Conservation (phyloP, 2,329 filamentous ascomycete species). For the Penicillium sp. region DNA sequence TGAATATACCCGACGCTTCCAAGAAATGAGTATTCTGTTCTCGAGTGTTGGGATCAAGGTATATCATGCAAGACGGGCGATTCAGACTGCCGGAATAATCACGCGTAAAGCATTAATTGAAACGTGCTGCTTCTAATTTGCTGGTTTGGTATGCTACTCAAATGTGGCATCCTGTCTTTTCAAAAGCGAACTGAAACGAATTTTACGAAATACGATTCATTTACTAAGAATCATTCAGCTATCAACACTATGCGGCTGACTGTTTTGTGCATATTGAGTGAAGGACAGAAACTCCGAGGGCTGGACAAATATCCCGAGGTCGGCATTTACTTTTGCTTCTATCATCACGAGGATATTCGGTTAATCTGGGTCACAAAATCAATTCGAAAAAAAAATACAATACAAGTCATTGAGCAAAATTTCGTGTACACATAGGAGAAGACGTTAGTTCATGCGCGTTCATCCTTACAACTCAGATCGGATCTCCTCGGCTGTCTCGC, state of each 20-base stretch:
- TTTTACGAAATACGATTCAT: not conserved
- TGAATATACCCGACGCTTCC: not conserved
- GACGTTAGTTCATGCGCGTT: constrained; percentile 3
- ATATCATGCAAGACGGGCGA: not conserved
- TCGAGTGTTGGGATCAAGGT: not conserved
- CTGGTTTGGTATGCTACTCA: no score
- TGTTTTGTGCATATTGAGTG: no score
- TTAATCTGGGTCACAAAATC: not conserved
- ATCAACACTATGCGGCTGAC: no score
- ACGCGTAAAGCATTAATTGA: no score
- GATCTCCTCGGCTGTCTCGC: constrained; percentile 55
- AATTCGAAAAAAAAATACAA: not conserved
- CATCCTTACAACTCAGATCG: constrained; percentile 37
- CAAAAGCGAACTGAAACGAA: not conserved
- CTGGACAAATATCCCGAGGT: not conserved
- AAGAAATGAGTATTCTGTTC: not conserved
- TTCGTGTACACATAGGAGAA: constrained; percentile 11
- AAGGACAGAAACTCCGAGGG: no score
- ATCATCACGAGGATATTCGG: not conserved
- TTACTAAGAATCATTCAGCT: no score
- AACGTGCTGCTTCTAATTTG: no score
- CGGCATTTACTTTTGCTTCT: not conserved
- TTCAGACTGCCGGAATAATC: no score
- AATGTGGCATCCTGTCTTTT: no score
- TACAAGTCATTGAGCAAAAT: constrained; percentile 8